Conservation (phyloP, 176 grass and related monocot species). For the Phragmites australis region DNA sequence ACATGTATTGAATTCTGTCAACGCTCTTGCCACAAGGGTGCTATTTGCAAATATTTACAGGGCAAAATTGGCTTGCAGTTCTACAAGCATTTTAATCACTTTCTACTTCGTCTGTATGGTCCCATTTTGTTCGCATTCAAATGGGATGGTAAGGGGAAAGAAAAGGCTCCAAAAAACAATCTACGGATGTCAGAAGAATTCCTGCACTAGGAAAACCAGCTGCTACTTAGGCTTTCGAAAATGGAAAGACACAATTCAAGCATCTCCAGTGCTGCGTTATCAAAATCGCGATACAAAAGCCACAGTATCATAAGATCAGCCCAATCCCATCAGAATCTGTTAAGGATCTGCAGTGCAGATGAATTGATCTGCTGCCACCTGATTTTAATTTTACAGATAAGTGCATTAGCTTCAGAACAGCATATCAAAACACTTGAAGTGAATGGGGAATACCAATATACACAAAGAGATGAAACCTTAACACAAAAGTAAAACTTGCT, state of each 20-base stretch:
- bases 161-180: not conserved
- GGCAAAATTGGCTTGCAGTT: conserved; percentile 33
- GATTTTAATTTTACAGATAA: conserved; percentile 10
- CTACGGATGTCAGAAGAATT: not conserved
- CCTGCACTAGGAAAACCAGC: conserved; percentile 15
- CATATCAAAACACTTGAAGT: conserved; percentile 11
- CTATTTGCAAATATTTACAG: conserved; percentile 44
- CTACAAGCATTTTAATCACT: not conserved
- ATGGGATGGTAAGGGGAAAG: not conserved
- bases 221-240: not conserved
- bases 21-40: not conserved
- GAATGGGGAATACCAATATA: not conserved
- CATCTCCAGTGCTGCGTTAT: not conserved
- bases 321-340: conserved; percentile 1
- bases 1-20: not conserved
- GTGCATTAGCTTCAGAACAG: conserved; percentile 33
- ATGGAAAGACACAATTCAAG: conserved; percentile 4
- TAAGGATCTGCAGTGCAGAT: not conserved
- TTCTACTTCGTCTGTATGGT: not conserved
- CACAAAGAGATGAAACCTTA: not conserved
- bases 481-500: not conserved
- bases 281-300: conserved; percentile 5
- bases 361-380: conserved; percentile 21
- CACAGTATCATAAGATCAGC: not conserved
- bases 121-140: conserved; percentile 18